These are phyloP conservation scores for Coemansia sp. DNA, from an alignment of 192 early-diverging fungal genomes.

Conservation along the genomic window DNA sequence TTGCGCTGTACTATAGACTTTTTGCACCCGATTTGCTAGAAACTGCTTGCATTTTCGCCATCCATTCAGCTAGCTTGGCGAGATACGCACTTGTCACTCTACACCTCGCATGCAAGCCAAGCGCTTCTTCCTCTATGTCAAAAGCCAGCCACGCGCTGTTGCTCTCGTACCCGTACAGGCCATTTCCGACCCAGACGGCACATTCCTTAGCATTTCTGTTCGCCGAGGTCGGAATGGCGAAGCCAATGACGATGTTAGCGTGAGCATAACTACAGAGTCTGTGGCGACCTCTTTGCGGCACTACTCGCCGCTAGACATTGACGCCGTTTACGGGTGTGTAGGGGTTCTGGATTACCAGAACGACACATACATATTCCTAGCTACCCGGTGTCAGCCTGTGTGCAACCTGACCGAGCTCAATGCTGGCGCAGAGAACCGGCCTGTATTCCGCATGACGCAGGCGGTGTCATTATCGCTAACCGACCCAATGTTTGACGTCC, in stretches of 20 bases:
- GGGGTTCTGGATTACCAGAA: slow-evolving; percentile 47
- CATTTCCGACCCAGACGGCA: slow-evolving; percentile 34
- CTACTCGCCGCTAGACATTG: slow-evolving; percentile 38
- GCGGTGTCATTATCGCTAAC: slow-evolving; percentile 78
- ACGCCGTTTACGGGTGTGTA: slow-evolving; percentile 44
- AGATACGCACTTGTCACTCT: not conserved
- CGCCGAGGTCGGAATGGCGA: not conserved
- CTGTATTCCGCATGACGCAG: slow-evolving; percentile 60
- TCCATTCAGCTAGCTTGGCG: not conserved
- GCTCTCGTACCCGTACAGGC: slow-evolving; percentile 57
- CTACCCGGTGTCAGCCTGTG: slow-evolving; percentile 61
- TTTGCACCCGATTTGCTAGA: too few species aligned
- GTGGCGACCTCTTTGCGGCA: slow-evolving; percentile 15
- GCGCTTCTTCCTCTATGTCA: slow-evolving; percentile 51
- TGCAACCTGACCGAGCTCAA: slow-evolving; percentile 59
- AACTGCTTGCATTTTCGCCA: not conserved
- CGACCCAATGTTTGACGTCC: slow-evolving; percentile 65
- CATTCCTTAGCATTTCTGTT: slow-evolving; percentile 17
- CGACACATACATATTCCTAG: slow-evolving; percentile 68
- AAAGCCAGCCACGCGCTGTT: slow-evolving; percentile 55
- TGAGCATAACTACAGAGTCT: slow-evolving; percentile 13
- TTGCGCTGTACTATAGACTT: not conserved
- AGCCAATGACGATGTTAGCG: slow-evolving; percentile 1
- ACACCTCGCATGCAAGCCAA: slow-evolving; percentile 24
- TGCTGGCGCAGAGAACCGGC: slow-evolving; percentile 31